Percentiles rank a stretch among this genome's conserved stretches.
These are phyloP conservation scores for Berkeleyomyces rouxiae DNA, from an alignment of 2,329 filamentous ascomycete species.

Conservation along the genomic window DNA sequence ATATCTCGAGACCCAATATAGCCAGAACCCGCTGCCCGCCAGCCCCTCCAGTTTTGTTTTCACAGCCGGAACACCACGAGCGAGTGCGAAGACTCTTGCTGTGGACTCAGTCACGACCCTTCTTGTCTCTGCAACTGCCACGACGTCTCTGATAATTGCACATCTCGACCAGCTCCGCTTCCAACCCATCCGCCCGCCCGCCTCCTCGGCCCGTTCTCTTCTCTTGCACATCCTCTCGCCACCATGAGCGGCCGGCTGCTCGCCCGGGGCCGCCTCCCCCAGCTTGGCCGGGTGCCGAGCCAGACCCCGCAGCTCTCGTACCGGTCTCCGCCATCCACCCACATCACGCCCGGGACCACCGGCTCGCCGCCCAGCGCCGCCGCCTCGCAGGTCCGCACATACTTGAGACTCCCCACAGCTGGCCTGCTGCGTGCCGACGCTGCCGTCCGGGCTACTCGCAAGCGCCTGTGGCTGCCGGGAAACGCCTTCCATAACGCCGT, in stretches of 20 bases:
- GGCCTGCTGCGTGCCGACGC: constrained; percentile 53
- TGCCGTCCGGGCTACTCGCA: constrained; percentile 41
- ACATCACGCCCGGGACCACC: background rate
- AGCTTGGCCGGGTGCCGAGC: constrained; percentile 11
- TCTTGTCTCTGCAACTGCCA: background rate
- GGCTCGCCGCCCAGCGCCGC: background rate
- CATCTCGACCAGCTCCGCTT: too few relatives aligned
- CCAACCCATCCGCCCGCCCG: background rate
- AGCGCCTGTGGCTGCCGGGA: constrained; percentile 59
- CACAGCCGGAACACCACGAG: background rate
- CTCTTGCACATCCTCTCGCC: background rate
- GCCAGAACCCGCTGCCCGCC: background rate
- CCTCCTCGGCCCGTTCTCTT: background rate
- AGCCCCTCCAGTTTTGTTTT: background rate
- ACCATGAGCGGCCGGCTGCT: constrained; percentile 14
- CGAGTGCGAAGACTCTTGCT: background rate
- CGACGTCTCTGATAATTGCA: too few relatives aligned
- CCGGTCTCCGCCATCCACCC: background rate
- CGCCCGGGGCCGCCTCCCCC: constrained; percentile 11
- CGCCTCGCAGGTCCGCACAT: constrained; percentile 1
- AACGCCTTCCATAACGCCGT: constrained; percentile 74
- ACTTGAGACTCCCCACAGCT: constrained; percentile 47
- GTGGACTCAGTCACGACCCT: background rate
- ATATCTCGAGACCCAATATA: constrained; percentile 3
- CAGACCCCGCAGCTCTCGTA: constrained; percentile 1